phyloP scores from a whole-genome alignment of 2,329 filamentous ascomycete species.

The Massarina eburnea region DNA sequence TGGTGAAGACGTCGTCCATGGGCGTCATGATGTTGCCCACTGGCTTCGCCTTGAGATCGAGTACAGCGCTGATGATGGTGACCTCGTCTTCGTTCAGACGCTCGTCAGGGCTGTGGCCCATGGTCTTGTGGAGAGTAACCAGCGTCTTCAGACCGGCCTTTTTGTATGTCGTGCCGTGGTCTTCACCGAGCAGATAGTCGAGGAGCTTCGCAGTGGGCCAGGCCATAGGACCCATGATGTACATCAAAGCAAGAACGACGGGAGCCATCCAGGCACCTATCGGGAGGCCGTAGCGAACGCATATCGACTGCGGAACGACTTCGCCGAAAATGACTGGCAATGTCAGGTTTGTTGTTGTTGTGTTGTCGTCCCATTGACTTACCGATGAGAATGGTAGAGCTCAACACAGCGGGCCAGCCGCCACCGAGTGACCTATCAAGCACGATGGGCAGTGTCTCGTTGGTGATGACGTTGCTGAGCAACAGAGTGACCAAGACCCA shows the following conservation, averaged over 20 bases:
- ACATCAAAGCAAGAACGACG: constrained; percentile 87
- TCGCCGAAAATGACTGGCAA: constrained; percentile 91
- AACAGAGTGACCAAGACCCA: constrained; percentile 96
- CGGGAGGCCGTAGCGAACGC: constrained; percentile 90
- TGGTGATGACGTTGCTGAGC: constrained; percentile 95
- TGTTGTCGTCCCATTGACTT: constrained; percentile 37
- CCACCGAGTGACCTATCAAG: constrained; percentile 91
- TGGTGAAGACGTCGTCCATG: constrained; percentile 94
- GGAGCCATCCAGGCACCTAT: constrained; percentile 95
- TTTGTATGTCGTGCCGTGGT: constrained; percentile 96
- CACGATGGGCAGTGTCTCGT: constrained; percentile 89
- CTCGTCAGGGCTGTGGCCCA: constrained; percentile 80
- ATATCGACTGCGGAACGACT: constrained; percentile 92
- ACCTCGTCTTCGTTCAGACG: constrained; percentile 96
- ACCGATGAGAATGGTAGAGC: constrained; percentile 94
- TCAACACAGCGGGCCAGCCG: constrained; percentile 89
- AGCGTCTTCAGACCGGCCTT: constrained; percentile 96
- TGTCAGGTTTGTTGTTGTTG: constrained; percentile 3
- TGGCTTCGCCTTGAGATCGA: constrained; percentile 94
- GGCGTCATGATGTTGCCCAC: constrained; percentile 98
- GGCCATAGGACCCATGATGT: constrained; percentile 81
- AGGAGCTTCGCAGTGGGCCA: constrained; percentile 96
- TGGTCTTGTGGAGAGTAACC: constrained; percentile 88
- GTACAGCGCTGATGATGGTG: constrained; percentile 94
- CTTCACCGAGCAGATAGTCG: constrained; percentile 88